These are phyloP conservation scores for Zygosaccharomyces sapae DNA, from an alignment of 1,139 yeast genomes.

Conservation along the genomic window DNA sequence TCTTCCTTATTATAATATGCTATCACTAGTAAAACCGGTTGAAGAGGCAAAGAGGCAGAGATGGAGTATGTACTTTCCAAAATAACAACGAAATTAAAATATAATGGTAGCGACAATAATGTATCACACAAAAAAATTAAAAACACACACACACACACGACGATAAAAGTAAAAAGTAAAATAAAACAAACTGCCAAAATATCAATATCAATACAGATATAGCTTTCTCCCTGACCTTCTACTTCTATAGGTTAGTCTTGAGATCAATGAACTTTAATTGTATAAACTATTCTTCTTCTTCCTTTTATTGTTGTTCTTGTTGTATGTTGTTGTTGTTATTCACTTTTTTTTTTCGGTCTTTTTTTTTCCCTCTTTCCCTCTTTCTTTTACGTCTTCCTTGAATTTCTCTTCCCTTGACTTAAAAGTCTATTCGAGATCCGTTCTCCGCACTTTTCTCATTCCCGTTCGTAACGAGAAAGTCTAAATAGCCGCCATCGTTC, in stretches of 20 bases:
- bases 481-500: not conserved
- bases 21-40: no score
- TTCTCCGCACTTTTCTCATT: not conserved
- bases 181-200: not conserved
- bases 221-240: not conserved
- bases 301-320: no score
- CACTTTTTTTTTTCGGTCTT: constrained; percentile 1
- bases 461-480: not conserved
- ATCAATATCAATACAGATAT: not conserved
- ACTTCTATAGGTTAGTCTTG: not conserved
- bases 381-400: not conserved
- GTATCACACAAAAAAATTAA: not conserved
- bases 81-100: not conserved
- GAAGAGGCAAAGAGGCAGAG: not conserved
- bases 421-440: not conserved
- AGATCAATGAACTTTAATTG: not conserved
- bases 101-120: not conserved
- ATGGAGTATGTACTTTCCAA: not conserved
- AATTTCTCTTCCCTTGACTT: not conserved
- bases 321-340: not conserved
- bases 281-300: not conserved
- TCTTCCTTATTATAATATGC: not conserved
- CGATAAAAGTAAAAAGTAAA: not conserved
- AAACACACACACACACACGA: not conserved
- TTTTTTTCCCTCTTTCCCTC: not conserved